Conservation (phyloP, 2,329 filamentous ascomycete genomes). For the Trichoderma atroviride region DNA sequence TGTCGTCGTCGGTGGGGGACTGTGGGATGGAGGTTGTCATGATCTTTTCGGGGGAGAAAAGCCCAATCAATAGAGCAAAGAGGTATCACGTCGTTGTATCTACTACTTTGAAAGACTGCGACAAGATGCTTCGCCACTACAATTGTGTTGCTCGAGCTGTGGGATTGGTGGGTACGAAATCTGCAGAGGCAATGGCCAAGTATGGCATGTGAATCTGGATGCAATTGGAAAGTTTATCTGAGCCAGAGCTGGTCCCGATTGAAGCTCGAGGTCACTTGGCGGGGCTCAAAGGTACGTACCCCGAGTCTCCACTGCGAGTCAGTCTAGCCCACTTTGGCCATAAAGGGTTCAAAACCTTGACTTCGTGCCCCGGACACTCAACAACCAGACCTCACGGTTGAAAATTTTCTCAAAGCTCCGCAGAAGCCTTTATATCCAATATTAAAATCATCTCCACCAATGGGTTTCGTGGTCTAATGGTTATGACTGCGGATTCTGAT, state of each 20-base stretch:
- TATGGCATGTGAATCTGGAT: neutral
- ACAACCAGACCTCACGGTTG: neutral
- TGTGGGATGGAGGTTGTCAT: conserved; percentile 40
- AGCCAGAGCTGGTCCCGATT: neutral
- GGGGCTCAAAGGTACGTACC: conserved; percentile 3
- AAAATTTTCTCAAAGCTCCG: too few species aligned
- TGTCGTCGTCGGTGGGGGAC: conserved; percentile 52
- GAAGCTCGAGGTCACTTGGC: conserved; percentile 17
- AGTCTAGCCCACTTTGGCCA: neutral
- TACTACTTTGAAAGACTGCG: neutral
- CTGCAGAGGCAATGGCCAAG: neutral
- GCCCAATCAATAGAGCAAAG: neutral
- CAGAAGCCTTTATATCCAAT: too few species aligned
- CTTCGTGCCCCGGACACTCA: neutral
- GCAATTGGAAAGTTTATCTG: neutral
- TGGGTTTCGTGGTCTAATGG: conserved; percentile 28
- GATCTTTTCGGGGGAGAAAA: neutral
- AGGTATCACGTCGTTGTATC: neutral
- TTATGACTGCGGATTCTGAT: conserved; percentile 30
- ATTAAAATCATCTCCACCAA: neutral
- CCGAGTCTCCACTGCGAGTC: neutral
- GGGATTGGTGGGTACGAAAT: neutral
- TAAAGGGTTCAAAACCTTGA: neutral
- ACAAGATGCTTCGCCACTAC: neutral
- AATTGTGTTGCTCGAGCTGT: too few species aligned